Percentiles rank a stretch among this genome's conserved stretches.
phyloP scores from a whole-genome alignment of 176 grass and related monocot genomes.

The Chrysopogon serrulatus region DNA sequence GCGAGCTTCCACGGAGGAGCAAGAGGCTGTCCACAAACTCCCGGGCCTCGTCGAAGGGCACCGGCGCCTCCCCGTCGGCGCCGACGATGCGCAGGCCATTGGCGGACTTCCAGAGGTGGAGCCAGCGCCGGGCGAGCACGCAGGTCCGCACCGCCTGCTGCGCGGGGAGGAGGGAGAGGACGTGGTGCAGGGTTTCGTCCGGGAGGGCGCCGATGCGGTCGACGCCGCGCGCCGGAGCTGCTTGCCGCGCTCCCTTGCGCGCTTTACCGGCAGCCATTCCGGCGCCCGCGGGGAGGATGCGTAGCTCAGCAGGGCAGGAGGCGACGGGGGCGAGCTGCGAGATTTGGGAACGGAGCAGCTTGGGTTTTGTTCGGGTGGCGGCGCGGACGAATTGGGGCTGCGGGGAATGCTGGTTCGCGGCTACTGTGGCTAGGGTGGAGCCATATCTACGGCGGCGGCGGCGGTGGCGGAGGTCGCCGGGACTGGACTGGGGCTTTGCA shows the following conservation, averaged over 20 bases:
- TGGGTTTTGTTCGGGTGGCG: no score
- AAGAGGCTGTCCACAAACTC: not conserved
- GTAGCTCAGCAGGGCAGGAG: not conserved
- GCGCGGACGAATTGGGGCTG: no score
- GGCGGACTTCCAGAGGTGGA: not conserved
- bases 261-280: not conserved
- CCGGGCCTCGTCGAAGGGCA: not conserved
- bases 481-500: not conserved
- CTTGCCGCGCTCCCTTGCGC: not conserved
- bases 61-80: not conserved
- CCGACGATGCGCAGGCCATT: not conserved
- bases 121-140: no score
- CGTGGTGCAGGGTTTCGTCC: not conserved
- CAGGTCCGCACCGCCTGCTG: not conserved
- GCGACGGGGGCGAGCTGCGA: not conserved
- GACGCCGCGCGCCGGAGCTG: not conserved
- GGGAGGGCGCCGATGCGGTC: not conserved
- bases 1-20: not conserved
- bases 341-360: not conserved
- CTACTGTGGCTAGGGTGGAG: not conserved
- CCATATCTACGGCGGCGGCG: not conserved
- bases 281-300: not conserved
- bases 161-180: slow-evolving; percentile 1
- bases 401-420: not conserved
- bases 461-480: no score